A percentile compares a stretch with the other conserved stretches of the same genome.
phyloP scores from a whole-genome alignment of 2,329 filamentous ascomycete species.

The Diaporthe longicolla region DNA sequence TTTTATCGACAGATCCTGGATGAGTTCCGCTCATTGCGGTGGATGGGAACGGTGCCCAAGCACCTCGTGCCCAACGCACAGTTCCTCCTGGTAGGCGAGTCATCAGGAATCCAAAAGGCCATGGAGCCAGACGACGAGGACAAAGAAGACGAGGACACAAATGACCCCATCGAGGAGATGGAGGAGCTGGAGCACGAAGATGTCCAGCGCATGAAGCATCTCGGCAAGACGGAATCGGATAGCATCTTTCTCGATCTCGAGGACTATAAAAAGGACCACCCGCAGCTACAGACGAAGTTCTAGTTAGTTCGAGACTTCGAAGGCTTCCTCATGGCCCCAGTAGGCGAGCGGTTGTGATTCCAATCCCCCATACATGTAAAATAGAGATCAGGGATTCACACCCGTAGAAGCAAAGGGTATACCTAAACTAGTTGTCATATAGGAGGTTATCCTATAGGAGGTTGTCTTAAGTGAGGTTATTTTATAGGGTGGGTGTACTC shows the following conservation, averaged over 20 bases:
- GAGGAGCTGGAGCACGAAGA: constrained; percentile 84
- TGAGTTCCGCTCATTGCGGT: constrained; percentile 80
- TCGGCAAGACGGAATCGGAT: constrained; percentile 62
- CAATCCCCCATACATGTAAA: too few relatives aligned
- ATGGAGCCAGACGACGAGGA: constrained; percentile 69
- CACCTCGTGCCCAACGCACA: constrained; percentile 83
- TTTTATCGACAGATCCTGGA: constrained; percentile 73
- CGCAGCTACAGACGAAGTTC: constrained; percentile 73
- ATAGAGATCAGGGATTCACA: too few relatives aligned
- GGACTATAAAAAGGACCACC: constrained; percentile 70
- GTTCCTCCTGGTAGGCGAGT: constrained; percentile 83
- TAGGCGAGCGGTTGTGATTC: too few relatives aligned
- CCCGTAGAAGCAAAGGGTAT: too few relatives aligned
- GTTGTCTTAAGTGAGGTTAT: too few relatives aligned
- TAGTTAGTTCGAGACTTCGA: constrained; percentile 42
- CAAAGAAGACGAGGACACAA: constrained; percentile 69
- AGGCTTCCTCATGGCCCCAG: too few relatives aligned
- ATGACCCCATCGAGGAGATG: constrained; percentile 78
- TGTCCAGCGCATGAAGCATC: constrained; percentile 70
- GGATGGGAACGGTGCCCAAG: constrained; percentile 80
- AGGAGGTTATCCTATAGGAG: too few relatives aligned
- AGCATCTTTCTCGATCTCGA: constrained; percentile 65
- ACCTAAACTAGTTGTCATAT: too few relatives aligned
- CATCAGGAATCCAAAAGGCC: constrained; percentile 68
- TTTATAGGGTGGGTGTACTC: too few relatives aligned